Base-by-base conservation (phyloP, 1,139 yeast species). In the Diutina catenulata region DNA sequence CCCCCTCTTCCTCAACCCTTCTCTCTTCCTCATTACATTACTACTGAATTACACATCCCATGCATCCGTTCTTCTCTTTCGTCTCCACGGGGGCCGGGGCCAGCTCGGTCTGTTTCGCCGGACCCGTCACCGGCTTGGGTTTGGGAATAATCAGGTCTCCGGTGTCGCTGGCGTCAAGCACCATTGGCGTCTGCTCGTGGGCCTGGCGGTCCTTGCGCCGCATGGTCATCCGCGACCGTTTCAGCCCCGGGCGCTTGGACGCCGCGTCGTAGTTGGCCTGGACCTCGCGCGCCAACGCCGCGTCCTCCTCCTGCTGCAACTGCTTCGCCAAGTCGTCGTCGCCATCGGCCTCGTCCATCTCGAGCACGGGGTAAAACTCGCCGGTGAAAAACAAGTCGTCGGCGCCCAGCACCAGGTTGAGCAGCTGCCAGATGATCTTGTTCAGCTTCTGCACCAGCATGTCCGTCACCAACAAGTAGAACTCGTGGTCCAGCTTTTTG, bases 391-490 rank as follows among this genome's bases (percentile, higher is more conserved):
- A 82, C 28, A 67, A 59, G 49, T 84, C 93, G 20, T 70, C 73
- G 5, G 65, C 62, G 1, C 95, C 95, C 39, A 69, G 65, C 3
- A 79, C 67, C 2, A 84, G 74, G 36, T 69, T 66, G 28, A 87
- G 58, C 0, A 82, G 70, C 50, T 82, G 87, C 95, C 95, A 87
- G 9, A 81, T 81, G 20, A 80, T 68, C 16, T 63, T 59, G 4
- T 59, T 52, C 31, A 67, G 63, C 24, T 53, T 59, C 24, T 49
- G 47, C 48, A 76, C 80, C 2, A 91, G 83, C 18, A 70, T 60
- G 53, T 87, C 95, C 3, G 94, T 82, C 7, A 84, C 76, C 36
- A 87, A 56, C 3, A 75, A 52, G 55, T 74, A 76, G 41, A 84
- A 56, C 47, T 68, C 70, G 39, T 62, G 55, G 45, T 65, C 56